Conservation (phyloP, 2,329 filamentous ascomycete species). For the Domatiomyces globalis region DNA sequence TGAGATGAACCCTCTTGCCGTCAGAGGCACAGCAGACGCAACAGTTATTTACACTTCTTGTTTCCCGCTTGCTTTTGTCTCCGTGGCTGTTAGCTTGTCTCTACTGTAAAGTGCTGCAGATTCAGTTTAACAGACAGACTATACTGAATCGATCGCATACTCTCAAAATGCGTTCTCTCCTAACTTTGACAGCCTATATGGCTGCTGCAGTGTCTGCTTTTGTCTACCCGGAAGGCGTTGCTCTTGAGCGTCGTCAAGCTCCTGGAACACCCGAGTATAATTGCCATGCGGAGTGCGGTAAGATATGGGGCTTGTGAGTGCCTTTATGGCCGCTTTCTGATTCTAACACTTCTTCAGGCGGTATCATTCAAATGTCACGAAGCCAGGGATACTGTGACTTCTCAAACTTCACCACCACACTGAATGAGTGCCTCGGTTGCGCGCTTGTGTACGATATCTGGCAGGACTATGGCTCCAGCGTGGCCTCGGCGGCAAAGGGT, state of each 20-base stretch:
- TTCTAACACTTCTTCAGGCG: conserved; percentile 11
- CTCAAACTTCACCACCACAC: conserved; percentile 19
- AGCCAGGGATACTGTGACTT: conserved; percentile 19
- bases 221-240: conserved; percentile 4
- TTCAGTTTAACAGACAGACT: background rate
- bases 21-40: background rate
- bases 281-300: conserved; percentile 25
- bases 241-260: conserved; percentile 10
- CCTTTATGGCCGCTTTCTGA: background rate
- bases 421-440: conserved; percentile 28
- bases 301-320: background rate
- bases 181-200: conserved; percentile 1
- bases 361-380: conserved; percentile 18
- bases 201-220: conserved; percentile 6
- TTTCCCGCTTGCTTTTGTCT: background rate
- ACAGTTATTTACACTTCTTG: background rate
- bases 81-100: background rate
- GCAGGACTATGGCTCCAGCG: conserved; percentile 29
- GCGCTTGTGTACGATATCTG: conserved; percentile 32
- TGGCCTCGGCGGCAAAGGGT: conserved; percentile 25
- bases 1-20: background rate
- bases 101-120: background rate
- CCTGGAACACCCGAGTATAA: conserved; percentile 23
- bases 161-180: conserved; percentile 7
- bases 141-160: background rate